phyloP scores from a whole-genome alignment of 352 stramenopile species.

The Blastocystis sp. region DNA sequence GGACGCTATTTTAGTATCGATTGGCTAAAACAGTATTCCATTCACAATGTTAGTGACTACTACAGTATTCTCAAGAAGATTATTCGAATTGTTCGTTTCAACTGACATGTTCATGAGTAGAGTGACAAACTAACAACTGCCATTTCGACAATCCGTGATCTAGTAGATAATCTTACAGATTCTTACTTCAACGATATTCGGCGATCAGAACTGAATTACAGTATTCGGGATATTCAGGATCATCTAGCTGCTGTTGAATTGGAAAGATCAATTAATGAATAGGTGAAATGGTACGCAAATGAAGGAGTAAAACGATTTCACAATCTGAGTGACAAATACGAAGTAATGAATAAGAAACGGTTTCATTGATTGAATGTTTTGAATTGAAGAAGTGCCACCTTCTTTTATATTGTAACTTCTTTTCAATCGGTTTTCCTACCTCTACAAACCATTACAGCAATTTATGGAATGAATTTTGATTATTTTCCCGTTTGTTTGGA shows the following conservation, averaged over 20 bases:
- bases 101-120: not conserved
- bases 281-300: slow-evolving; percentile 3
- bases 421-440: slow-evolving; percentile 58
- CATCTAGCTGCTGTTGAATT: slow-evolving; percentile 1
- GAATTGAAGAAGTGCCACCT: not conserved
- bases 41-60: not conserved
- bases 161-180: not conserved
- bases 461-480: slow-evolving; percentile 63
- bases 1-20: not conserved
- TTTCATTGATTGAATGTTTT: not conserved
- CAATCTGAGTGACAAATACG: slow-evolving; percentile 1
- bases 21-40: not conserved
- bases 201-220: slow-evolving; percentile 21
- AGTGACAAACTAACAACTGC: not conserved
- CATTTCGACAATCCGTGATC: not conserved
- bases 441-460: slow-evolving; percentile 42
- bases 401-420: slow-evolving; percentile 54
- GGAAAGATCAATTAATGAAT: not conserved
- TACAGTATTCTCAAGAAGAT: slow-evolving; percentile 14
- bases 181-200: slow-evolving; percentile 32
- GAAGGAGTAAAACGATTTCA: slow-evolving; percentile 42
- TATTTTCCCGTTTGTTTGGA: slow-evolving; percentile 1
- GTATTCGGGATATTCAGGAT: slow-evolving; percentile 42
- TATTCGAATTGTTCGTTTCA: not conserved
- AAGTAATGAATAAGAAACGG: not conserved